Evolutionary conservation across 164 flowering plant genomes (phyloP).

Genomic region (Tinospora cordifolia): DNA sequence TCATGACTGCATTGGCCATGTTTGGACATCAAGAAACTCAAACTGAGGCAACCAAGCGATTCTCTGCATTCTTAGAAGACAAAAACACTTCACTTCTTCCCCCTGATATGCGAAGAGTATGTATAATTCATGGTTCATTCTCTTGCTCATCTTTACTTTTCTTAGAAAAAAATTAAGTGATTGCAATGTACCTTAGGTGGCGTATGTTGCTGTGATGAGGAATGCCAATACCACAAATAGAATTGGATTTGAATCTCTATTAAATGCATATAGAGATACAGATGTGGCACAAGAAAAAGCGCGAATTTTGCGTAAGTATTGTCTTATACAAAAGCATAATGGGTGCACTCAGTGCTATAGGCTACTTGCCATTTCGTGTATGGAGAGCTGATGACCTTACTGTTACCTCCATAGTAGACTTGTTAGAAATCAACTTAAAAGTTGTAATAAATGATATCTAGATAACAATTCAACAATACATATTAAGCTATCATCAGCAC

Average conservation of each 20-base stretch:
- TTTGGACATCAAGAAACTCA: constrained; percentile 67
- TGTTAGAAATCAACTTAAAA: too few relatives aligned
- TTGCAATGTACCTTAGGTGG: constrained; percentile 41
- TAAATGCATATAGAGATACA: constrained; percentile 75
- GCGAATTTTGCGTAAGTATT: constrained; percentile 9
- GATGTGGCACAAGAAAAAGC: constrained; percentile 67
- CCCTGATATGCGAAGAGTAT: constrained; percentile 82
- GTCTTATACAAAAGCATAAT: not conserved
- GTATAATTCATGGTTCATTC: not conserved
- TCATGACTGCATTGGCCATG: constrained; percentile 66
- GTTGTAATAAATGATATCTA: too few relatives aligned
- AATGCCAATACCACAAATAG: constrained; percentile 38
- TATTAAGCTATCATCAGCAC: too few relatives aligned
- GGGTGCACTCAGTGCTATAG: too few relatives aligned
- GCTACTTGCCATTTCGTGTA: too few relatives aligned
- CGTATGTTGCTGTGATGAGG: constrained; percentile 59
- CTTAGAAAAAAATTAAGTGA: not conserved
- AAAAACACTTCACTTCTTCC: constrained; percentile 70
- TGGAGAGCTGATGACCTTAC: too few relatives aligned
- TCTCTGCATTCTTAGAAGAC: constrained; percentile 63
- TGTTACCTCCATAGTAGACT: too few relatives aligned
- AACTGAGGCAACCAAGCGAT: constrained; percentile 68
- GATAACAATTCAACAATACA: too few relatives aligned
- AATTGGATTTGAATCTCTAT: constrained; percentile 70
- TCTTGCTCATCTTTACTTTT: not conserved